phyloP scores from a whole-genome alignment of 305 asterid species.

The Solanum chacoense region DNA sequence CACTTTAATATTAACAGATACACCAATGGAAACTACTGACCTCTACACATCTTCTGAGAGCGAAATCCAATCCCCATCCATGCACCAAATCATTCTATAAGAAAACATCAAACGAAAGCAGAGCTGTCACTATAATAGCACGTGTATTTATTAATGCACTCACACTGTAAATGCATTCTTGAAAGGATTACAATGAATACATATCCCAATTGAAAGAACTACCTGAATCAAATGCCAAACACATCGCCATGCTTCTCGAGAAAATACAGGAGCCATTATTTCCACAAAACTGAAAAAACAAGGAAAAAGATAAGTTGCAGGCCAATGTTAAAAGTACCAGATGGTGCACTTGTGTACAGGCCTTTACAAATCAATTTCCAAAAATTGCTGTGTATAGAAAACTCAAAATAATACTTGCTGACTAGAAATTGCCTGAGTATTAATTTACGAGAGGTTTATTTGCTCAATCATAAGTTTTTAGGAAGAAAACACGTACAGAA shows the following conservation, averaged over 20 bases:
- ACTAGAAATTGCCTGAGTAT: not conserved
- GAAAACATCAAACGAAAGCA: not conserved
- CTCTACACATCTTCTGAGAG: slow-evolving; percentile 59
- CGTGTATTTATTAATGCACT: not conserved
- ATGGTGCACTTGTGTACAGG: not conserved
- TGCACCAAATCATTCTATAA: slow-evolving; percentile 67
- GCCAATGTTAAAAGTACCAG: not conserved
- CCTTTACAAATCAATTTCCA: not conserved
- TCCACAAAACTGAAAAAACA: slow-evolving; percentile 45
- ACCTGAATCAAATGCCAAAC: slow-evolving; percentile 84
- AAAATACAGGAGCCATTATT: slow-evolving; percentile 71
- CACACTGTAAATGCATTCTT: not conserved
- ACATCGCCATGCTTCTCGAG: slow-evolving; percentile 65
- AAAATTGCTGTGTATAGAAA: not conserved
- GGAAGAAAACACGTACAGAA: not conserved
- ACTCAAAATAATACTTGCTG: not conserved
- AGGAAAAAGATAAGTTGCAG: not conserved
- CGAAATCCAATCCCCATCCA: slow-evolving; percentile 75
- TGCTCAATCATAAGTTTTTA: not conserved
- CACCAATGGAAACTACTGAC: slow-evolving; percentile 15
- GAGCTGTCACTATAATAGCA: not conserved
- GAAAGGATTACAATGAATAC: not conserved
- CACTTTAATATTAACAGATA: not conserved
- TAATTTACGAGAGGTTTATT: not conserved
- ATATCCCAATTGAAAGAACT: not conserved